These are phyloP conservation scores for Pseudogymnoascus sp. DNA, from an alignment of 2,329 filamentous ascomycete genomes.

Conservation along the genomic window DNA sequence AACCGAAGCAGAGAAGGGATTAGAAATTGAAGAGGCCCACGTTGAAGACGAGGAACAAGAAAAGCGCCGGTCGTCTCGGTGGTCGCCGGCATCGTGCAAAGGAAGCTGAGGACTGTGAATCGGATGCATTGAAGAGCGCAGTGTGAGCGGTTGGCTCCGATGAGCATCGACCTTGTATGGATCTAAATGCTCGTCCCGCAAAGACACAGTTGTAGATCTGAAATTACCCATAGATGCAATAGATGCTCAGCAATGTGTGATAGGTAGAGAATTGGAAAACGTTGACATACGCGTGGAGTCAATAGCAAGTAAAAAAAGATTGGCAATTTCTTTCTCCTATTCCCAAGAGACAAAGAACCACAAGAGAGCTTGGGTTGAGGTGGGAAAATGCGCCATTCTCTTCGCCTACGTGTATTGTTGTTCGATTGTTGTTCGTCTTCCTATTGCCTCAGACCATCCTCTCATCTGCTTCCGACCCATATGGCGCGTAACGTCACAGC, in stretches of 20 bases:
- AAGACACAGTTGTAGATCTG: not conserved
- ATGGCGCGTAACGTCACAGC: conserved; percentile 6
- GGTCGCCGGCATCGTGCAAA: conserved; percentile 8
- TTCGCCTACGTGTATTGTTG: not conserved
- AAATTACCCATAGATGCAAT: conserved; percentile 2
- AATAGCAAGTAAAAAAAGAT: not conserved
- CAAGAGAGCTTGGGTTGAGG: not conserved
- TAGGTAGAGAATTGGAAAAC: not conserved
- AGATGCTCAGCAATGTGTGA: not conserved
- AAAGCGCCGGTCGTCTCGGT: not conserved
- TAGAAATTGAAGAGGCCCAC: not conserved
- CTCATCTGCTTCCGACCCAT: conserved; percentile 6
- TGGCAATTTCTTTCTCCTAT: conserved; percentile 4
- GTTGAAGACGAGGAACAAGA: not conserved
- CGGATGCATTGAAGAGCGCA: not conserved
- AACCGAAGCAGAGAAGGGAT: not conserved
- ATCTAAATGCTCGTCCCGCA: not conserved
- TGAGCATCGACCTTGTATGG: not conserved
- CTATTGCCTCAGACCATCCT: not conserved
- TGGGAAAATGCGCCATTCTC: not conserved
- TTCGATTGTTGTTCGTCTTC: not conserved
- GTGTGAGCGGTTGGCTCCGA: not conserved
- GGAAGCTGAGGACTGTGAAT: not conserved
- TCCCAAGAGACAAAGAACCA: not conserved
- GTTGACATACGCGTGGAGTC: not conserved